A percentile compares a stretch with the other conserved stretches of the same genome.
These are phyloP conservation scores for Lactarius pseudohatsudake DNA, from an alignment of 768 basidiomycete species.

Conservation along the genomic window DNA sequence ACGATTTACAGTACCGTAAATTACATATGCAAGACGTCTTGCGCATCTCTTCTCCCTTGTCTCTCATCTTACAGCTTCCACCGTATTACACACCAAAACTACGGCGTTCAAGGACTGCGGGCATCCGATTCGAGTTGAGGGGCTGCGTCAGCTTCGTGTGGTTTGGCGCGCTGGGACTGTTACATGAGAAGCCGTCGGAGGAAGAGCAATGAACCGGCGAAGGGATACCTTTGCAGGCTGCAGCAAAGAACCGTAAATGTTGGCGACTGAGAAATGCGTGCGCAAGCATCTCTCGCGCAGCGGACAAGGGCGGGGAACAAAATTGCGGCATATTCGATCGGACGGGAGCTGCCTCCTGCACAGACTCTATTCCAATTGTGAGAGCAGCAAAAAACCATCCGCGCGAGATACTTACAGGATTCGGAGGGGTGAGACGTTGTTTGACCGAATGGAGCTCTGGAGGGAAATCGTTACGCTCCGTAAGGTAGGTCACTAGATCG, in stretches of 20 bases:
- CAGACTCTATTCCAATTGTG: neutral
- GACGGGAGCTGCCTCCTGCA: neutral
- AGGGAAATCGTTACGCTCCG: slow-evolving; percentile 5
- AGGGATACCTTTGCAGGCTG: slow-evolving; percentile 4
- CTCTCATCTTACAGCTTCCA: neutral
- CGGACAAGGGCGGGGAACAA: neutral
- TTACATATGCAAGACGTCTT: neutral
- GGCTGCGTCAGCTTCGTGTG: neutral
- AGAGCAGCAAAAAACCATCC: too few relatives aligned
- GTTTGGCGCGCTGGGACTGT: neutral
- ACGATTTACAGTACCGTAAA: neutral
- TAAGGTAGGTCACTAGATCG: slow-evolving; percentile 2
- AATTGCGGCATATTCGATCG: slow-evolving; percentile 11
- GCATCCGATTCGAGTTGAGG: neutral
- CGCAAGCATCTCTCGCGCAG: neutral
- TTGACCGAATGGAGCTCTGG: neutral
- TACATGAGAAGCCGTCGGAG: neutral
- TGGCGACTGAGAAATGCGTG: neutral
- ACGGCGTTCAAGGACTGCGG: neutral
- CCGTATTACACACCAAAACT: neutral
- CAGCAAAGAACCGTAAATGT: slow-evolving; percentile 8
- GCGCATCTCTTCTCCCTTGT: neutral
- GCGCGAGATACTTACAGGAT: neutral
- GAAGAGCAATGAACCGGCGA: neutral
- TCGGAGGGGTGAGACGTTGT: neutral